Percentiles rank a stretch among this genome's conserved stretches.
Conservation (phyloP, 352 stramenopile genomes). For the Phytophthora sp. region DNA sequence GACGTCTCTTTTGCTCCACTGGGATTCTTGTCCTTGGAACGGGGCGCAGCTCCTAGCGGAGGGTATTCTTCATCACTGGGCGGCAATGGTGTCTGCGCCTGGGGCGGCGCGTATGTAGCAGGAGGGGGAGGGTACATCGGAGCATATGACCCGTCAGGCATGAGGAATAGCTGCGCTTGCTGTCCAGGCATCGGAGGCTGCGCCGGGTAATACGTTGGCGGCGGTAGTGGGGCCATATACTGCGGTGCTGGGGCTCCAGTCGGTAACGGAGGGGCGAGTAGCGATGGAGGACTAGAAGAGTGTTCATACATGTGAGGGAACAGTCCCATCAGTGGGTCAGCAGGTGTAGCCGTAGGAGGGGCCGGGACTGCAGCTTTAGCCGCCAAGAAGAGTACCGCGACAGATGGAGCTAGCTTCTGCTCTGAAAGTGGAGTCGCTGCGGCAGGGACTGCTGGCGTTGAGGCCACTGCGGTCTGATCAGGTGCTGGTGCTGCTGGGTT, state of each 20-base stretch:
- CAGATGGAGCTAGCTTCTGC: conserved; percentile 41
- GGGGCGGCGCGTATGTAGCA: conserved; percentile 14
- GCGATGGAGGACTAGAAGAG: conserved; percentile 20
- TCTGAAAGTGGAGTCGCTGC: conserved; percentile 18
- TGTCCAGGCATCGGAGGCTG: conserved; percentile 31
- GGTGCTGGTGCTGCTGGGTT: not conserved
- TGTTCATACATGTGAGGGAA: conserved; percentile 65
- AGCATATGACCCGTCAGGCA: conserved; percentile 42
- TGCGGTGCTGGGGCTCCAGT: conserved; percentile 17
- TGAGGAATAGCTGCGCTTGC: conserved; percentile 37
- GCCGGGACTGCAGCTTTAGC: conserved; percentile 19
- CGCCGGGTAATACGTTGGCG: conserved; percentile 31
- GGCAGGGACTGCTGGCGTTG: conserved; percentile 7
- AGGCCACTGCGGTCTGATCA: not conserved
- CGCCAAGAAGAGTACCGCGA: conserved; percentile 55
- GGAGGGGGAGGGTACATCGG: conserved; percentile 34
- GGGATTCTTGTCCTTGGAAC: conserved; percentile 21
- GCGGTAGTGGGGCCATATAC: conserved; percentile 23
- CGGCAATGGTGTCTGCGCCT: conserved; percentile 22
- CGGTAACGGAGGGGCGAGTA: conserved; percentile 40
- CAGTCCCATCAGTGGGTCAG: conserved; percentile 41
- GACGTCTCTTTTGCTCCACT: conserved; percentile 11
- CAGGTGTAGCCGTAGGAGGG: conserved; percentile 20
- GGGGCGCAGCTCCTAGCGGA: conserved; percentile 25
- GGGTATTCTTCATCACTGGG: conserved; percentile 41